Base-by-base conservation (phyloP, 2,329 filamentous ascomycete species). In the Phialophora expanda region DNA sequence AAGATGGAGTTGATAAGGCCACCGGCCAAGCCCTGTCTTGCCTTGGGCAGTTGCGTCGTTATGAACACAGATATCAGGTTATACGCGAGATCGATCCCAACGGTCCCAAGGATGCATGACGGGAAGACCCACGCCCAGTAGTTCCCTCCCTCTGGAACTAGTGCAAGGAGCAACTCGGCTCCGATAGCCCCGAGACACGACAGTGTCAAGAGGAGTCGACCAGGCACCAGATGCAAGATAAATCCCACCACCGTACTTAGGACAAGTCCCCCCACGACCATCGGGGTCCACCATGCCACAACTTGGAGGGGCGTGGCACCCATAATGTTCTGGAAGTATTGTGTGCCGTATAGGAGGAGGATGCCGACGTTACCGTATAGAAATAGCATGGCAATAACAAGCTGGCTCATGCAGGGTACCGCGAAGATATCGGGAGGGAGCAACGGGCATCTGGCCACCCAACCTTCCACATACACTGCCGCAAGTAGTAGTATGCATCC, bases 91-190 rank as follows among this genome's bases (percentile, higher is more conserved):
- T 94, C 91, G 66, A 93, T 87, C 20, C 89, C 90, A 38, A 93
- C 81, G 0, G 90, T 93, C 12, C 84, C 84, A 68, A 87, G 86
- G 3, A 85, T 77, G 80, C 82, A 84, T 1, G 78, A 66, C 48
- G 90, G 89, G 73, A 93, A 92, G 24, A 91, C 82, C 73, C 85
- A 93, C 0, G 88, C 85, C 91, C 90, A 94, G 80, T 90, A 90
- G 53, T 80, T 84, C 0, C 81, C 83, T 2, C 81, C 78, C 1
- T 78, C 74, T 0, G 89, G 89, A 20, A 88, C 83, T 11, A 90
- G 72, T 7, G 89, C 88, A 68, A 91, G 89, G 1, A 92, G 80
- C 0, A 91, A 76, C 0, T 82, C 83, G 1, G 84, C 82, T 4
- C 86, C 75, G 3, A 91, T 74, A 71, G 85, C 89, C 1, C 87